Evolutionary conservation across 306 rosid species (phyloP), one percentile per base, ranked within the genome.

Genomic region (Glycine tomentella): DNA sequence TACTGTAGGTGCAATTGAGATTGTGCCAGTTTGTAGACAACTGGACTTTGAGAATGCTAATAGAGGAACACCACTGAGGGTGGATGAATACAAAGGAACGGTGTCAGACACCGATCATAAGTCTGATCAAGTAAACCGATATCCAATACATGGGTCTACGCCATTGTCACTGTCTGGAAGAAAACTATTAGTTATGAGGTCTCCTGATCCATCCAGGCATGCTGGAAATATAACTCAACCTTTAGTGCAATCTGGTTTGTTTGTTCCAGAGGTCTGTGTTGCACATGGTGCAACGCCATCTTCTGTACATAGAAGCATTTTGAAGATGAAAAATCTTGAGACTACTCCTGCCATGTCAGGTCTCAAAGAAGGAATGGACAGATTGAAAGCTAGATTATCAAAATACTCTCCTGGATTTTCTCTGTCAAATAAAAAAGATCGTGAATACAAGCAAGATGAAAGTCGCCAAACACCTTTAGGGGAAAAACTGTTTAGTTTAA

Each of bases 281-380:
- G 76, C 75, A 74, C 82, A 68, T 61, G 78, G 64, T 48, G 84
- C 69, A 7, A 52, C 76, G 45, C 31, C 80, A 82, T 84, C 84
- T 16, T 89, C 95, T 48, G 65, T 80, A 70, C 86, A 74, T 53
- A 86, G 80, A 87, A 91, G 87, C 87, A 79, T 82, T 87, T 88
- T 88, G 16, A 84, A 84, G 86, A 82, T 56, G 78, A 86, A 74
- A 53, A 72, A 65, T 79, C 86, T 79, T 11, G 88, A 86, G 49
- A 68, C 85, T 80, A 91, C 90, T 63, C 91, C 97, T 53, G 3
- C 68, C 74, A 72, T 86, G 52, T 91, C 90, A 12, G 84, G 83
- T 83, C 83, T 90, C 56, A 89, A 85, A 75, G 97, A 92, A 77
- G 94, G 86, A 75, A 84, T 12, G 65, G 86, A 88, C 40, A 86